phyloP scores from a whole-genome alignment of 805 yeast genomes.

The Pachysolen tannophilus region DNA sequence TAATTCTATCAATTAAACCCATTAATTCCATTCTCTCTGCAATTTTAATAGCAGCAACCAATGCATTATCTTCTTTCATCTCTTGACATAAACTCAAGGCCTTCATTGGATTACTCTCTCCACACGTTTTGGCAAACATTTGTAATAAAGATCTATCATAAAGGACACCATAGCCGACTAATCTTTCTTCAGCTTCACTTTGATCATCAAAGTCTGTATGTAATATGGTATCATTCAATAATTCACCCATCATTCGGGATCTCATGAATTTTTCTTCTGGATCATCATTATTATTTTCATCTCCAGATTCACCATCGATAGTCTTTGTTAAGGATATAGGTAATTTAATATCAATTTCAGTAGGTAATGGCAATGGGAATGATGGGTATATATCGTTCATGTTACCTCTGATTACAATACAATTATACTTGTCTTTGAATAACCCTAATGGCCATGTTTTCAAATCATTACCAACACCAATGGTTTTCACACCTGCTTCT shows the following conservation, averaged over 20 bases:
- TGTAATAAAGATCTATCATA: slow-evolving; percentile 76
- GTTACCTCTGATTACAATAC: slow-evolving; percentile 65
- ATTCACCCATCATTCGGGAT: slow-evolving; percentile 50
- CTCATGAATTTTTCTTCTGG: slow-evolving; percentile 63
- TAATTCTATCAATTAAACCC: slow-evolving; percentile 44
- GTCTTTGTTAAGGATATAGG: slow-evolving; percentile 40
- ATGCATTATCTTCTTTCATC: slow-evolving; percentile 68
- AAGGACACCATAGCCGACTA: slow-evolving; percentile 43
- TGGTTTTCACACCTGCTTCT: slow-evolving; percentile 39
- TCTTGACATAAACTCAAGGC: slow-evolving; percentile 65
- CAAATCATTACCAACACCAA: slow-evolving; percentile 50
- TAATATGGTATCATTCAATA: slow-evolving; percentile 49
- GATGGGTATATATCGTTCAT: slow-evolving; percentile 48
- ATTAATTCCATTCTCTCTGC: slow-evolving; percentile 64
- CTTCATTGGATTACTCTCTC: slow-evolving; percentile 51
- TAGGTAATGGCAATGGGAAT: slow-evolving; percentile 78
- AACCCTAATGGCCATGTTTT: slow-evolving; percentile 86
- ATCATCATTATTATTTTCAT: slow-evolving; percentile 20
- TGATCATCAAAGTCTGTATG: slow-evolving; percentile 27
- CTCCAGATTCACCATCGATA: slow-evolving; percentile 21
- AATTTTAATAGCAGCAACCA: slow-evolving; percentile 77
- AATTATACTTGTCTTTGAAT: slow-evolving; percentile 58
- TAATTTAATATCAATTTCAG: slow-evolving; percentile 62
- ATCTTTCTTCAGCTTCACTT: slow-evolving; percentile 35
- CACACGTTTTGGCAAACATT: slow-evolving; percentile 67